A percentile compares a stretch with the other conserved stretches of the same genome.
Evolutionary conservation across 306 rosid species (phyloP).

Genomic region (Cyamopsis tetragonoloba): DNA sequence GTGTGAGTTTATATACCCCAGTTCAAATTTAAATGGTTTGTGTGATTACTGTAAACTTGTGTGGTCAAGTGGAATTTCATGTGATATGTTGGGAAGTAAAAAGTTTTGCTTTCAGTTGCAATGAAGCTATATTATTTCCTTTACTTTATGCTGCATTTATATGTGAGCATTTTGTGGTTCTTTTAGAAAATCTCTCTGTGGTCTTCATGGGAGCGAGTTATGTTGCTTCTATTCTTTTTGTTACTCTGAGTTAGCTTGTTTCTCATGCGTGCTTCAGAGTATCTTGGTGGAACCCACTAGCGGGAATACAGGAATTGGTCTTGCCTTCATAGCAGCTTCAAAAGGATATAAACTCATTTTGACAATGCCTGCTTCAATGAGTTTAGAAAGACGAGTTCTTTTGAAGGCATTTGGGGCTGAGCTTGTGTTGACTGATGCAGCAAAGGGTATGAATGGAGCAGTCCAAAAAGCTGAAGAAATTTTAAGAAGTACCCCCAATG

Average conservation of each 20-base stretch:
- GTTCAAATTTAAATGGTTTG: neutral
- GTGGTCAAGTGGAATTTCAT: no score
- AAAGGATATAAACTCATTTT: slow-evolving; percentile 92
- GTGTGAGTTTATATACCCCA: neutral
- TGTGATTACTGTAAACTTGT: neutral
- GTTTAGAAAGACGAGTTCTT: slow-evolving; percentile 95
- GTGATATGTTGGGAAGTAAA: slow-evolving; percentile 2
- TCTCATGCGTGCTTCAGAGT: slow-evolving; percentile 49
- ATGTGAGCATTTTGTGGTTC: neutral
- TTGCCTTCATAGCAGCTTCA: slow-evolving; percentile 95
- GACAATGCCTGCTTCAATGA: slow-evolving; percentile 98
- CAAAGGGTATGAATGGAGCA: slow-evolving; percentile 98
- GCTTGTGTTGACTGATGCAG: slow-evolving; percentile 81
- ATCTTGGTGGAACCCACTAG: slow-evolving; percentile 96
- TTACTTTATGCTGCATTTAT: neutral
- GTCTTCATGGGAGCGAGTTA: neutral
- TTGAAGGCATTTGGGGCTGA: slow-evolving; percentile 97
- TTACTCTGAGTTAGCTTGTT: slow-evolving; percentile 27
- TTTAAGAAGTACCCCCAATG: slow-evolving; percentile 63
- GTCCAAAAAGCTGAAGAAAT: slow-evolving; percentile 98
- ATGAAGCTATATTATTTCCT: neutral
- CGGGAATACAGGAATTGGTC: slow-evolving; percentile 99
- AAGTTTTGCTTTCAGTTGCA: slow-evolving; percentile 1
- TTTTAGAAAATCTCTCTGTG: neutral
- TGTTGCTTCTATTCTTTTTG: slow-evolving; percentile 19